phyloP scores from a whole-genome alignment of 768 basidiomycete species.

The Termitomyces sp. region DNA sequence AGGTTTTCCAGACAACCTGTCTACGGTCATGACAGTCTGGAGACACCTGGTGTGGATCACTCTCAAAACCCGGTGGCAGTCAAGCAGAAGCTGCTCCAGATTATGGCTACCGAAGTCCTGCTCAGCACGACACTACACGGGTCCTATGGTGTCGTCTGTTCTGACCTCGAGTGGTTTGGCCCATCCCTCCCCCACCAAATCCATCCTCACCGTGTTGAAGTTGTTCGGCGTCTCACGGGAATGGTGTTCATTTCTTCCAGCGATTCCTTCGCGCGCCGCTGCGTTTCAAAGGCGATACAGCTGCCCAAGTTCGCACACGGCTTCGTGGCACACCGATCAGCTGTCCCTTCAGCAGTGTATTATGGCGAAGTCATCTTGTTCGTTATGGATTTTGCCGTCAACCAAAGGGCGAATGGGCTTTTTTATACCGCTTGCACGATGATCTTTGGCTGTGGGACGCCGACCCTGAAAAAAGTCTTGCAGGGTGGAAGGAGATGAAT shows the following conservation, averaged over 20 bases:
- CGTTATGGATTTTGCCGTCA: conserved; percentile 46
- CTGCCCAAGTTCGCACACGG: conserved; percentile 25
- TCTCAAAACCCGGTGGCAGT: conserved; percentile 14
- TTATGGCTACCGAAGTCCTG: conserved; percentile 37
- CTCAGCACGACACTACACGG: conserved; percentile 34
- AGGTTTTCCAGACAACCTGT: conserved; percentile 6
- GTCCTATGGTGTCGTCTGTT: conserved; percentile 21
- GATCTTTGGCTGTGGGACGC: conserved; percentile 43
- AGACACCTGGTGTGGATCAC: conserved; percentile 23
- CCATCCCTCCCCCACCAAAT: conserved; percentile 37
- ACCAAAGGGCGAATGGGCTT: conserved; percentile 38
- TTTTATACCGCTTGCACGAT: conserved; percentile 42
- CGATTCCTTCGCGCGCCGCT: conserved; percentile 15
- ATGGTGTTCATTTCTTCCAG: conserved; percentile 29
- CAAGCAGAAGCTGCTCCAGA: conserved; percentile 37
- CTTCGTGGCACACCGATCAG: conserved; percentile 40
- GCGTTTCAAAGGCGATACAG: conserved; percentile 10
- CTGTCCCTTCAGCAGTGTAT: conserved; percentile 35
- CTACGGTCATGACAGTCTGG: conserved; percentile 19
- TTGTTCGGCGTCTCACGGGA: conserved; percentile 35
- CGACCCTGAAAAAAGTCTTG: conserved; percentile 26
- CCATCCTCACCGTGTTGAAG: conserved; percentile 34
- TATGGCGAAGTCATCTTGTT: conserved; percentile 41
- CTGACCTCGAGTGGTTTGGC: conserved; percentile 39
- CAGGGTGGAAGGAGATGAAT: conserved; percentile 40